Conservation (phyloP, 306 rosid genomes). For the Castanopsis chinensis region DNA sequence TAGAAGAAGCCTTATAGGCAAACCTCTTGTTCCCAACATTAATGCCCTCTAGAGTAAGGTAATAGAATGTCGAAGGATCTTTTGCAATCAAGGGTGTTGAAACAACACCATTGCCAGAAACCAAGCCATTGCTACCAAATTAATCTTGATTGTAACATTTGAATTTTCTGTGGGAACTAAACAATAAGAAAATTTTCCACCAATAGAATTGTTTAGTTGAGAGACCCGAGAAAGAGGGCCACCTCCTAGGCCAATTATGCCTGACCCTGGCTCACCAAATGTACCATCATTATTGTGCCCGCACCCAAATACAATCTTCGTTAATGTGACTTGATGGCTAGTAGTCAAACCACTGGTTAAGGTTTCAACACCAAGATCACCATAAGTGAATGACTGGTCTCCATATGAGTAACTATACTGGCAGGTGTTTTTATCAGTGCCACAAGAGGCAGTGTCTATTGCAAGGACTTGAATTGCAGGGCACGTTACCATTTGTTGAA, state of each 20-base stretch:
- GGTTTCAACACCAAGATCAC: conserved; percentile 42
- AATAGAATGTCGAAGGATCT: conserved; percentile 15
- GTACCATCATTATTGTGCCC: conserved; percentile 39
- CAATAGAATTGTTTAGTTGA: conserved; percentile 25
- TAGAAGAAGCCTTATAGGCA: not conserved
- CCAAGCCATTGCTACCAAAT: conserved; percentile 30
- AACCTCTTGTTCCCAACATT: conserved; percentile 42
- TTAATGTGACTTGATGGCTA: not conserved
- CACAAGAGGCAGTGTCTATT: not conserved
- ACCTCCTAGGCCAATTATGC: conserved; percentile 55
- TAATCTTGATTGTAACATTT: conserved; percentile 31
- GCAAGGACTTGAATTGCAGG: conserved; percentile 22
- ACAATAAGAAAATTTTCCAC: conserved; percentile 53
- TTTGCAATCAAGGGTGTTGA: conserved; percentile 32
- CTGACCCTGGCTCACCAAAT: conserved; percentile 30
- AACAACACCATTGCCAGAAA: conserved; percentile 14
- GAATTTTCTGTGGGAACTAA: conserved; percentile 18
- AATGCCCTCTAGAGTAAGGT: conserved; percentile 42
- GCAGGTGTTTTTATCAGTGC: not conserved
- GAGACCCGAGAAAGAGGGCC: conserved; percentile 51
- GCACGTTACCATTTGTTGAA: conserved; percentile 29
- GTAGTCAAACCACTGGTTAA: conserved; percentile 24
- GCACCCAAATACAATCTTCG: conserved; percentile 36
- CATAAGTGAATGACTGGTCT: conserved; percentile 41
- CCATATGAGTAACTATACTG: conserved; percentile 34